Evolutionary conservation across 1,284 basidiomycete species (phyloP), one percentile per base, ranked within the genome.

Genomic region (Papiliotrema flavescens): DNA sequence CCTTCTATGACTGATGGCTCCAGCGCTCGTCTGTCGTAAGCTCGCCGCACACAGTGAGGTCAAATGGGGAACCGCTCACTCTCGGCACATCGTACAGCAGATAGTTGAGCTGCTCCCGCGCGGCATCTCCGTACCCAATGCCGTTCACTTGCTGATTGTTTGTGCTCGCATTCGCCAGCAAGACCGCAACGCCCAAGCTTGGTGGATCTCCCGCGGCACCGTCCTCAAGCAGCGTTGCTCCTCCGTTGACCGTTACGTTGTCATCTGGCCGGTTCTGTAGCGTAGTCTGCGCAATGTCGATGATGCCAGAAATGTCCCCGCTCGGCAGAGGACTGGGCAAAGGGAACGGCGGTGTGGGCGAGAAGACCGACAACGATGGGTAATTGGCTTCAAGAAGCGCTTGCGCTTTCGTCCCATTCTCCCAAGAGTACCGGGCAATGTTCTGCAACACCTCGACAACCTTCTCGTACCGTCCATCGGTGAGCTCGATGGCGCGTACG

Each of bases 171-270:
- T 75, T 70, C 1, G 89, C 88, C 3, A 95, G 73, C 44, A 93
- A 76, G 22, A 91, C 84, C 0, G 86, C 81, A n/a, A 88, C 80
- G 0, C 90, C 91, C 46, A 92, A 81, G 57, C 85, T 86, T 0
- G 89, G 84, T 0, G 92, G 91, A 75, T 96, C 92, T 2, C 82
- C 87, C 0, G 86, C 86, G 0, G 88, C 85, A 17, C 83, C 85
- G 60, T 80, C 80, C 6, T 60, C 49, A 15, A 80, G 58, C 41
- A 81, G 55, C 1, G 54, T 56, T 20, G 79, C 53, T 81, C 83
- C 32, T 69, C 63, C 34, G 84, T 76, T 26, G 85, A 74, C 1
- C 83, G 81, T 61, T 82, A 81, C 82, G 77, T 20, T 81, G 79
- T 75, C 67, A 22, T 77, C 13, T 63, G 69, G 70, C 24, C 73